phyloP scores from a whole-genome alignment of 1,139 yeast genomes.

The Pichia sp. region DNA sequence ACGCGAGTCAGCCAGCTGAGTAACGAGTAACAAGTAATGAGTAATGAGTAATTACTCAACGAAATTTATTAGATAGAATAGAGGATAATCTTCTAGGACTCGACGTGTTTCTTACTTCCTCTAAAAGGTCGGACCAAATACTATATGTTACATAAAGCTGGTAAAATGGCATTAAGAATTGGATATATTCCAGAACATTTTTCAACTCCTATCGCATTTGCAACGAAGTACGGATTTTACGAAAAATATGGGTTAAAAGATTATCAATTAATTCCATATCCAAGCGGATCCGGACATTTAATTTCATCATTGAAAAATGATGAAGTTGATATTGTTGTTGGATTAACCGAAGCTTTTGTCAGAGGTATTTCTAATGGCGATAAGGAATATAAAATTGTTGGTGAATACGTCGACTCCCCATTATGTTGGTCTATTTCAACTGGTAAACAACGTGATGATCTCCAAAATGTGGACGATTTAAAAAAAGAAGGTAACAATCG shows the following conservation, averaged over 20 bases:
- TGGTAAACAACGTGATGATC: slow-evolving; percentile 53
- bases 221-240: slow-evolving; percentile 54
- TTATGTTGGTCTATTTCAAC: slow-evolving; percentile 84
- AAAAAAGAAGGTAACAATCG: slow-evolving; percentile 39
- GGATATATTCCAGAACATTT: slow-evolving; percentile 93
- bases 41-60: too few relatives aligned
- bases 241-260: slow-evolving; percentile 36
- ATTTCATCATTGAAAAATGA: slow-evolving; percentile 62
- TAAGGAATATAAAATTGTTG: slow-evolving; percentile 56
- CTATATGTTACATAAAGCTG: slow-evolving; percentile 1
- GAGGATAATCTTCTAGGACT: too few relatives aligned
- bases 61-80: too few relatives aligned
- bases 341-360: slow-evolving; percentile 86
- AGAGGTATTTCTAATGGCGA: slow-evolving; percentile 65
- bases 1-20: too few relatives aligned
- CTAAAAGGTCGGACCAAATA: not conserved
- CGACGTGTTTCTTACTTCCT: not conserved
- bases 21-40: too few relatives aligned
- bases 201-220: slow-evolving; percentile 78
- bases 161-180: slow-evolving; percentile 37
- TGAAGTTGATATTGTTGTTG: slow-evolving; percentile 73
- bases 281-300: slow-evolving; percentile 85
- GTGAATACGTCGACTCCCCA: slow-evolving; percentile 81
- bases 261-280: slow-evolving; percentile 64
- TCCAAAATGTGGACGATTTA: slow-evolving; percentile 46